Percentiles rank a stretch among this genome's conserved stretches.
phyloP scores from a whole-genome alignment of 352 stramenopile genomes.

The Blastocystis sp. region DNA sequence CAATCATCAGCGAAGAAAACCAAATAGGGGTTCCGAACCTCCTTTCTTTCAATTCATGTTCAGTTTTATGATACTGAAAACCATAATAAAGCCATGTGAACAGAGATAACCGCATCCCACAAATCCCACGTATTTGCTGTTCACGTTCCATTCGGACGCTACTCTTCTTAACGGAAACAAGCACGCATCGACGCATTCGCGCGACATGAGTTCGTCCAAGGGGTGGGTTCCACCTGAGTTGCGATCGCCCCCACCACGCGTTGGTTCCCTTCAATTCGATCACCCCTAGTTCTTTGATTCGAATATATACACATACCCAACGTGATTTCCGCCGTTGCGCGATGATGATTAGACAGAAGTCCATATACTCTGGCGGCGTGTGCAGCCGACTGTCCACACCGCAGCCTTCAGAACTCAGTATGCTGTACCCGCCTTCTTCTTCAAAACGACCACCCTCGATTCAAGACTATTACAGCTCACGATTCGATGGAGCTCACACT shows the following conservation, averaged over 20 bases:
- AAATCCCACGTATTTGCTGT: too few species aligned
- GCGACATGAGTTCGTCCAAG: background rate
- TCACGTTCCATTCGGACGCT: too few species aligned
- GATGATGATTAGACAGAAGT: background rate
- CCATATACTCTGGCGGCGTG: background rate
- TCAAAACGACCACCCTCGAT: background rate
- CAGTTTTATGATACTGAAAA: too few species aligned
- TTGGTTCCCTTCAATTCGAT: background rate
- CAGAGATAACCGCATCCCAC: too few species aligned
- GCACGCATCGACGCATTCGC: too few species aligned
- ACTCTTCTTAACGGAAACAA: too few species aligned
- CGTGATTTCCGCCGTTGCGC: background rate
- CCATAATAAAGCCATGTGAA: too few species aligned
- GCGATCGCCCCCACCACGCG: background rate
- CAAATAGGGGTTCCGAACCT: too few species aligned
- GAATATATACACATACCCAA: background rate
- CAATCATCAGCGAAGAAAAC: background rate
- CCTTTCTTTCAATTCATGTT: too few species aligned
- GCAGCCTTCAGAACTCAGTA: background rate
- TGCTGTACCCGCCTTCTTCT: conserved; percentile 54
- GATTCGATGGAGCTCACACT: background rate
- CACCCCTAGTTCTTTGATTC: background rate
- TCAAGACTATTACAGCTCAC: background rate
- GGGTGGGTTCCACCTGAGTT: background rate
- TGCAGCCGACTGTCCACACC: background rate